Percentiles rank a stretch among this genome's conserved stretches.
These are phyloP conservation scores for Plasmodium berghei DNA, from an alignment of 169 alveolate species.

Conservation along the genomic window DNA sequence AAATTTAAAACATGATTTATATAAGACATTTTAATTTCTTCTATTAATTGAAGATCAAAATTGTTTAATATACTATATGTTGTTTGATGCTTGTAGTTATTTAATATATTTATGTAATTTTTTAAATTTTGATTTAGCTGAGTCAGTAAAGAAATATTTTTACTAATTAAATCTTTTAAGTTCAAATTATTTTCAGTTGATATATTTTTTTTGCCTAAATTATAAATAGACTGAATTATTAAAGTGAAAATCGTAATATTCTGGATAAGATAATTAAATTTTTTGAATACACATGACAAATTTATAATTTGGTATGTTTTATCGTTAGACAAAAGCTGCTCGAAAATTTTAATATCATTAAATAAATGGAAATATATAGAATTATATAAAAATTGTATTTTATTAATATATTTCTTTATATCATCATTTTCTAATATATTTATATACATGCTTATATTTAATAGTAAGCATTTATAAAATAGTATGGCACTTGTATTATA, in stretches of 20 bases:
- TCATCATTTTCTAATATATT: constrained; percentile 19
- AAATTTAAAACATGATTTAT: constrained; percentile 49
- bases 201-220: constrained; percentile 17
- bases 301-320: constrained; percentile 55
- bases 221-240: constrained; percentile 60
- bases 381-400: constrained; percentile 29
- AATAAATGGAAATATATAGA: constrained; percentile 6
- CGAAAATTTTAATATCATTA: constrained; percentile 33
- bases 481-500: constrained; percentile 23
- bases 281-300: constrained; percentile 54
- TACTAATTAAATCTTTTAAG: constrained; percentile 23
- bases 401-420: constrained; percentile 26
- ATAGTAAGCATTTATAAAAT: constrained; percentile 29
- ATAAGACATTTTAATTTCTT: constrained; percentile 27
- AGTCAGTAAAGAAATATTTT: constrained; percentile 11
- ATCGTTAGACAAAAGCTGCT: constrained; percentile 36
- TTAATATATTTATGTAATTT: constrained; percentile 26
- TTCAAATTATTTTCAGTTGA: constrained; percentile 14
- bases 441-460: constrained; percentile 53
- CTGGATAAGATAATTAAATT: constrained; percentile 59
- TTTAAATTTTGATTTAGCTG: constrained; percentile 35
- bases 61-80: constrained; percentile 14
- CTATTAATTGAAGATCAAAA: constrained; percentile 14
- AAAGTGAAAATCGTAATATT: constrained; percentile 49
- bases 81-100: constrained; percentile 14